A percentile compares a stretch with the other conserved stretches of the same genome.
These are phyloP conservation scores for Dionaea muscipula DNA, from an alignment of 179 eudicot species.

Conservation along the genomic window DNA sequence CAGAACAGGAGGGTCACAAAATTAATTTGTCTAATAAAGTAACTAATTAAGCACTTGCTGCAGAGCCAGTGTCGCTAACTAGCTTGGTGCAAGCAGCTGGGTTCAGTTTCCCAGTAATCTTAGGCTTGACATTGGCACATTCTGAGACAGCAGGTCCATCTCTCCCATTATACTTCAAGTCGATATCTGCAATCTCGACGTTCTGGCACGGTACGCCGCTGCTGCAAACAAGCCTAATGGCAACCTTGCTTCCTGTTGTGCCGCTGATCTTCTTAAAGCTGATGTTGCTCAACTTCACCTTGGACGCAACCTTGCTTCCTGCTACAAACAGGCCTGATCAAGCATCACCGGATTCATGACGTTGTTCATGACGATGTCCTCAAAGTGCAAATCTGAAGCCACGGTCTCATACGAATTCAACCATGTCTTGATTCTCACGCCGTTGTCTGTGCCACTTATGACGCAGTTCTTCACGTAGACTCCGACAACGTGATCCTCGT, in stretches of 20 bases:
- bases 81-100: slow-evolving; percentile 17
- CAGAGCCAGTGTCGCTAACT: background rate
- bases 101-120: slow-evolving; percentile 11
- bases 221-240: slow-evolving; percentile 24
- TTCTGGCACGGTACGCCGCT: slow-evolving; percentile 16
- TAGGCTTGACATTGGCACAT: slow-evolving; percentile 24
- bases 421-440: slow-evolving; percentile 29
- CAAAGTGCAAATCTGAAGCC: slow-evolving; percentile 27
- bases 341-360: slow-evolving; percentile 30
- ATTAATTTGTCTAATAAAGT: too few relatives aligned
- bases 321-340: slow-evolving; percentile 46
- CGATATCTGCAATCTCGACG: slow-evolving; percentile 19
- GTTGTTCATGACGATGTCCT: slow-evolving; percentile 30
- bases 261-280: slow-evolving; percentile 24
- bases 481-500: slow-evolving; percentile 22
- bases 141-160: slow-evolving; percentile 19
- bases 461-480: slow-evolving; percentile 26
- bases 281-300: slow-evolving; percentile 21
- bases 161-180: slow-evolving; percentile 14
- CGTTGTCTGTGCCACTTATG: slow-evolving; percentile 19
- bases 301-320: slow-evolving; percentile 22
- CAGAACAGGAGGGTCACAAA: too few relatives aligned
- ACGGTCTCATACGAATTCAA: slow-evolving; percentile 12
- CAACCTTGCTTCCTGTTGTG: slow-evolving; percentile 13
- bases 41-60: background rate